phyloP scores from a whole-genome alignment of 2,329 filamentous ascomycete genomes.

The Pseudogymnoascus sp. region DNA sequence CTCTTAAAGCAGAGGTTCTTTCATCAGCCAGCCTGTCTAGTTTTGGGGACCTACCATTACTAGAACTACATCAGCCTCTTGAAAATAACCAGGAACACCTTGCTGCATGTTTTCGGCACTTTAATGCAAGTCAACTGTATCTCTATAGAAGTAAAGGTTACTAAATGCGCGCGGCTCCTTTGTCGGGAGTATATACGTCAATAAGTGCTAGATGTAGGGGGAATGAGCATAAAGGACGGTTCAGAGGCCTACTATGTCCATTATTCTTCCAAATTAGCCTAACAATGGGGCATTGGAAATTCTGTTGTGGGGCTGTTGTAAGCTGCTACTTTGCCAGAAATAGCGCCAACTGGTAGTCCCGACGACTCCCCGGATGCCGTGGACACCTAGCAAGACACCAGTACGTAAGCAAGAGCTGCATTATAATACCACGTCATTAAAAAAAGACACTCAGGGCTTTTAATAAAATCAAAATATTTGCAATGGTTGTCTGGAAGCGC shows the following conservation, averaged over 20 bases:
- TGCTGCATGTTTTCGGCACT: background rate
- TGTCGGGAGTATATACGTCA: too few relatives aligned
- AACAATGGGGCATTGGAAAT: background rate
- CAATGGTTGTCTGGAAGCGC: constrained; percentile 38
- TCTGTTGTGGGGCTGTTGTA: background rate
- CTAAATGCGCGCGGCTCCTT: background rate
- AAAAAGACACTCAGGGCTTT: background rate
- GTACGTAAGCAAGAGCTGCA: background rate
- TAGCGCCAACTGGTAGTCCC: background rate
- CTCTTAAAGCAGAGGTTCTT: background rate
- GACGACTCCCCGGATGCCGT: background rate
- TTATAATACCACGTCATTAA: background rate
- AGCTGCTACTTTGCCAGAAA: background rate
- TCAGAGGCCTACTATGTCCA: too few relatives aligned
- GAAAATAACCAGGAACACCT: too few relatives aligned
- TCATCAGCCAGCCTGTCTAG: background rate
- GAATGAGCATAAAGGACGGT: background rate
- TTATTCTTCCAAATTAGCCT: background rate
- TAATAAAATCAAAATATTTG: background rate
- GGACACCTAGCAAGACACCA: background rate
- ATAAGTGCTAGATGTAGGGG: background rate
- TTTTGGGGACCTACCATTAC: background rate
- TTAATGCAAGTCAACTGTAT: background rate
- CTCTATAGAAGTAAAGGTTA: background rate
- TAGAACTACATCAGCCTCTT: background rate